Conservation (phyloP, 2,329 filamentous ascomycete genomes). For the Orbilia brochopaga region DNA sequence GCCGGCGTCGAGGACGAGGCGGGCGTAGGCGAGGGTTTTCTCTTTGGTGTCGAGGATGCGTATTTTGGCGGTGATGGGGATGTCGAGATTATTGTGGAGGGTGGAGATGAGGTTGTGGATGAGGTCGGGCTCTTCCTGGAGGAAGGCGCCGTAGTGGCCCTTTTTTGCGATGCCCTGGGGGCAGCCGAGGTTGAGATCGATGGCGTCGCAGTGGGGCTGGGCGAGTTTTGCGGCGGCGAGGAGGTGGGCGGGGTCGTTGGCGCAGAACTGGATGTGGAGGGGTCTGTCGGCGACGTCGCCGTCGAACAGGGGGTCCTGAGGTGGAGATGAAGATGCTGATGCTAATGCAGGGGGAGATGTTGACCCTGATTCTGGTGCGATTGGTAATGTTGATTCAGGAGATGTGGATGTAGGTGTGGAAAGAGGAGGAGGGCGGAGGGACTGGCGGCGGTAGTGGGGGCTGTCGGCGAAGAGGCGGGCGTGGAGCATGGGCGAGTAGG, state of each 20-base stretch:
- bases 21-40: conserved; percentile 84
- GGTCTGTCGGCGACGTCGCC: conserved; percentile 84
- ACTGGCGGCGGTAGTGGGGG: conserved; percentile 74
- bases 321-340: too few relatives aligned
- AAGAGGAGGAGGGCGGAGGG: conserved; percentile 66
- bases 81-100: conserved; percentile 75
- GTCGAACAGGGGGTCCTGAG: conserved; percentile 69
- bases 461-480: conserved; percentile 83
- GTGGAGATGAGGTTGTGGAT: conserved; percentile 82
- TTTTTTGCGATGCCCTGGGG: conserved; percentile 92
- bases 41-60: conserved; percentile 85
- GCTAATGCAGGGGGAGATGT: too few relatives aligned
- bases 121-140: conserved; percentile 89
- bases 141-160: conserved; percentile 89
- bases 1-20: conserved; percentile 82
- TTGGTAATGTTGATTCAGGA: too few relatives aligned
- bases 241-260: conserved; percentile 80
- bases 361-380: too few relatives aligned
- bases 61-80: conserved; percentile 95
- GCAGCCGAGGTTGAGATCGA: conserved; percentile 94
- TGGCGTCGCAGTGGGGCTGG: conserved; percentile 87
- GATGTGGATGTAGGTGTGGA: conserved; percentile 39
- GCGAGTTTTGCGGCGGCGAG: conserved; percentile 79
- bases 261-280: conserved; percentile 95
- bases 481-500: conserved; percentile 96